Evolutionary conservation across 2,329 filamentous ascomycete species (phyloP), one percentile per base, ranked within the genome.

Genomic region (Didymella exigua): DNA sequence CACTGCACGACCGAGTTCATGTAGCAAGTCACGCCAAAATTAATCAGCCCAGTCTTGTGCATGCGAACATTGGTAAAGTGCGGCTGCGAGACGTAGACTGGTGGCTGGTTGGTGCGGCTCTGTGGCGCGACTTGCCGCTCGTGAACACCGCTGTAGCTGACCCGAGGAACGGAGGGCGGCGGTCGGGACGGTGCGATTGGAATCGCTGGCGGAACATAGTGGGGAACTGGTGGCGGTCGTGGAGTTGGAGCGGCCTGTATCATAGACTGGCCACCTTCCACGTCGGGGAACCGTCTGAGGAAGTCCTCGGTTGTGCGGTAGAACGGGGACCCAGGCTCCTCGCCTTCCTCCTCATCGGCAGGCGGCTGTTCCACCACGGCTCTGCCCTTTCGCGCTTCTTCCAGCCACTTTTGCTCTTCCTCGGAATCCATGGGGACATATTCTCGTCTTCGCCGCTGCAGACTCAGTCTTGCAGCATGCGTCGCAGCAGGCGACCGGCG

Each of bases 1-100:
- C 89, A 89, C 74, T 98, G 93, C 23, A 98, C 80, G 0, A 88
- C 88, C n/a, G 91, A 88, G 74, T 96, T 97, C 81, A 95, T 92
- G 70, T 96, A 97, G 72, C 93, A 97, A 61, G 89, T 93, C 41
- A 89, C 88, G 1, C 86, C 85, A 34, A 91, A 90, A 65, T 97
- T 97, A 54, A 86, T 78, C 11, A 97, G 81, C 0, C 93, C 93
- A 10, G 90, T 89, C 30, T 80, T 79, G n/a, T 86, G 83, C 64
- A 86, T 79, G 24, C 77, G 75, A 31, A 79, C 76, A 21, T 75
- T 74, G 4, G 76, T 74, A 34, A 77, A 72, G 14, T 77, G 75
- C 29, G 76, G 76, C 13, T 77, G 76, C 3, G 79, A 76, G 4
- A 81, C 70, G 54, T 81, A 81, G 14, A 77, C 72, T 8, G 76